A percentile compares a stretch with the other conserved stretches of the same genome.
phyloP scores from a whole-genome alignment of 805 yeast species.

The Gaillardinia entomophila region DNA sequence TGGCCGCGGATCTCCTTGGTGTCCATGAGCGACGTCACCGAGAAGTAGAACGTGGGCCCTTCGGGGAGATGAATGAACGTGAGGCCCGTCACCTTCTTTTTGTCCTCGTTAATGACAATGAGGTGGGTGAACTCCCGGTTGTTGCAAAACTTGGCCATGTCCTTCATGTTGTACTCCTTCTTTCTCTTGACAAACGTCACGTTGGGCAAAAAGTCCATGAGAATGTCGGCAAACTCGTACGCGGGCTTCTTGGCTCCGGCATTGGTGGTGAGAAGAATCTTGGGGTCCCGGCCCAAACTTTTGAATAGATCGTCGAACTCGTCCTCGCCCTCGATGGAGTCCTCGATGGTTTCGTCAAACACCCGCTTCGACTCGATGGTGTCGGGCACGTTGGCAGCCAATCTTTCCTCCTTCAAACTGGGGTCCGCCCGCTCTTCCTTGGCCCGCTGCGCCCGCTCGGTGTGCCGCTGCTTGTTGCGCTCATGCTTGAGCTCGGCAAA shows the following conservation, averaged over 20 bases:
- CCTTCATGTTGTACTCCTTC: conserved; percentile 75
- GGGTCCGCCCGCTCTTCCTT: conserved; percentile 83
- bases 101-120: conserved; percentile 88
- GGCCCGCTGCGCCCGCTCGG: conserved; percentile 74
- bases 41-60: conserved; percentile 93
- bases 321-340: conserved; percentile 57
- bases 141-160: conserved; percentile 76
- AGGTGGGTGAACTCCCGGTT: conserved; percentile 85
- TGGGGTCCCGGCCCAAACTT: conserved; percentile 51
- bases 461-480: conserved; percentile 70
- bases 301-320: conserved; percentile 58
- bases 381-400: conserved; percentile 69
- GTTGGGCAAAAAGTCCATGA: conserved; percentile 81
- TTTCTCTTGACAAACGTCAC: conserved; percentile 84
- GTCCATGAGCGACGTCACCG: conserved; percentile 69
- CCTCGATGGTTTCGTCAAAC: conserved; percentile 74
- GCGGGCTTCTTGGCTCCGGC: conserved; percentile 82
- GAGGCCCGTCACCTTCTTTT: conserved; percentile 84
- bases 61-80: conserved; percentile 91
- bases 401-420: conserved; percentile 71
- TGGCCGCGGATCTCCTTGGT: conserved; percentile 78
- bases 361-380: conserved; percentile 83
- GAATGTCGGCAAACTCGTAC: conserved; percentile 81
- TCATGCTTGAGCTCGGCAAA: conserved; percentile 71
- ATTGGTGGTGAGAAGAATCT: conserved; percentile 84